phyloP scores from a whole-genome alignment of 352 stramenopile species.

The Pythium brassicae region DNA sequence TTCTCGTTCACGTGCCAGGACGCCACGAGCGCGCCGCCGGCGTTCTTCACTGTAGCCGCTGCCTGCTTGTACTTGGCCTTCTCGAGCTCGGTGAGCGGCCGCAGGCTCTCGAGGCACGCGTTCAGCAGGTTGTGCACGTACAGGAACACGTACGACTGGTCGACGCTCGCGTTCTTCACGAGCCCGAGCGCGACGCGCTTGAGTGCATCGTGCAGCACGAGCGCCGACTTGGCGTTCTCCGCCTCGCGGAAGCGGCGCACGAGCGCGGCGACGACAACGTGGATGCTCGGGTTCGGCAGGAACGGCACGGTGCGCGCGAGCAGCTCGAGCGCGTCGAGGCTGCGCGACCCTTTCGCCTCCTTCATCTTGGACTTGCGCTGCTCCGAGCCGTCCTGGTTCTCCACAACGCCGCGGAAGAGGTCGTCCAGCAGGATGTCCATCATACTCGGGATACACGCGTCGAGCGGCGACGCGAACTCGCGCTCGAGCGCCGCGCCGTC shows the following conservation, averaged over 20 bases:
- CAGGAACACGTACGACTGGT: constrained; percentile 81
- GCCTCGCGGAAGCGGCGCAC: constrained; percentile 71
- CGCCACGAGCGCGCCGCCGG: constrained; percentile 26
- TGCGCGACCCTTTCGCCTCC: constrained; percentile 71
- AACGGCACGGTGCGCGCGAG: constrained; percentile 80
- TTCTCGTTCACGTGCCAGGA: constrained; percentile 85
- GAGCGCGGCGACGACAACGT: constrained; percentile 67
- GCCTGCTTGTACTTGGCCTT: constrained; percentile 48
- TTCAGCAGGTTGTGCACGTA: constrained; percentile 84
- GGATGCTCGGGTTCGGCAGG: constrained; percentile 78
- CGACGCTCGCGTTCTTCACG: constrained; percentile 77
- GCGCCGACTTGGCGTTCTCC: constrained; percentile 48
- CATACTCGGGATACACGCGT: constrained; percentile 74
- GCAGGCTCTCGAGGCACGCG: constrained; percentile 67
- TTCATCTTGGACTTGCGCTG: constrained; percentile 86
- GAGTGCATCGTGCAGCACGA: constrained; percentile 70
- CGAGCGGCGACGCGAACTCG: constrained; percentile 56
- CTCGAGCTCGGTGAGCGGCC: constrained; percentile 58
- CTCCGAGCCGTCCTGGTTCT: constrained; percentile 50
- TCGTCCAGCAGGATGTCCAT: constrained; percentile 81
- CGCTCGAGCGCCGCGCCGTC: constrained; percentile 22
- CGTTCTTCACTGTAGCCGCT: constrained; percentile 9
- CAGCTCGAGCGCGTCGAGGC: constrained; percentile 76
- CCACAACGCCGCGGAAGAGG: constrained; percentile 67
- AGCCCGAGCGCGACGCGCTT: constrained; percentile 75